These are phyloP conservation scores for Alternaria solani DNA, from an alignment of 2,329 filamentous ascomycete species.

Conservation along the genomic window DNA sequence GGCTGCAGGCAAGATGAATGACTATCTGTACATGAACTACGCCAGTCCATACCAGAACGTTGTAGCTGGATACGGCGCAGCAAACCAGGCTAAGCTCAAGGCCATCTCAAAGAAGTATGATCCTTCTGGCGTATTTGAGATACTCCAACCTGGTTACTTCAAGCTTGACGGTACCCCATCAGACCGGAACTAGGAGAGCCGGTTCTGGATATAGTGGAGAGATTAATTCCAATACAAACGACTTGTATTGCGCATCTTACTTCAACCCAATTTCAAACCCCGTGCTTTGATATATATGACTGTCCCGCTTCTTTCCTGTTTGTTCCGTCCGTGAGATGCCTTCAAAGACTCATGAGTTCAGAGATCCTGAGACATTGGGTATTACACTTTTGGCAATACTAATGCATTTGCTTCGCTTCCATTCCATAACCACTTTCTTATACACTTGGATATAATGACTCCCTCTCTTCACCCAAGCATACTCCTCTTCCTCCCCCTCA, in stretches of 20 bases:
- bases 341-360: too few species aligned
- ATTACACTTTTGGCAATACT: too few species aligned
- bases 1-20: conserved; percentile 8
- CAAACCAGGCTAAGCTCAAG: conserved; percentile 42
- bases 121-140: conserved; percentile 32
- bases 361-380: too few species aligned
- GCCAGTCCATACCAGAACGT: conserved; percentile 54
- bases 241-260: too few species aligned
- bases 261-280: too few species aligned
- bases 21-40: conserved; percentile 59
- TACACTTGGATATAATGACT: background rate
- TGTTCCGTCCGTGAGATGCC: too few species aligned
- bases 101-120: conserved; percentile 31
- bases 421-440: background rate
- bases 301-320: too few species aligned
- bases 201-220: too few species aligned
- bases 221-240: too few species aligned
- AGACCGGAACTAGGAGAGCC: background rate
- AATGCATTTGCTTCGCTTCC: background rate
- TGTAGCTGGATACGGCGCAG: conserved; percentile 52
- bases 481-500: conserved; percentile 94
- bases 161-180: conserved; percentile 31
- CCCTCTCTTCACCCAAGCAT: conserved; percentile 76
- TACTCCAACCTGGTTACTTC: conserved; percentile 32
- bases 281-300: too few species aligned